Evolutionary conservation across 108 stramenopile genomes (phyloP).

Genomic region (Conticribra guillardii): DNA sequence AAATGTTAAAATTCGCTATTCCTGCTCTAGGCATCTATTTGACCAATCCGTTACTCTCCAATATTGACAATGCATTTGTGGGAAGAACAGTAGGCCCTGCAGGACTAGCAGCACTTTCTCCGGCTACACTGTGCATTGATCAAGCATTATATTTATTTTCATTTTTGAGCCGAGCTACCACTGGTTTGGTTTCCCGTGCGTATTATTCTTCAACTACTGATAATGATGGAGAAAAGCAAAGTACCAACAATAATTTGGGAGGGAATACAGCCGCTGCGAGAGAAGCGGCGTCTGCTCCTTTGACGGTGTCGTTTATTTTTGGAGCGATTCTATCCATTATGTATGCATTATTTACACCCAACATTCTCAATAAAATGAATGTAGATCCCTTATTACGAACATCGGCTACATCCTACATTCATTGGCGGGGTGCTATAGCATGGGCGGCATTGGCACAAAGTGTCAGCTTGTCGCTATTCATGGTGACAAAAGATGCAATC

Average conservation of each 20-base stretch:
- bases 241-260: neutral
- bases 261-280: conserved; percentile 50
- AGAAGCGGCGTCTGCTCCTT: conserved; percentile 51
- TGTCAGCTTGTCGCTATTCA: conserved; percentile 58
- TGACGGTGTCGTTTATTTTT: conserved; percentile 60
- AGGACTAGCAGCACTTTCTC: conserved; percentile 83
- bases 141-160: conserved; percentile 81
- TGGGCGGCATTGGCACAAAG: conserved; percentile 77
- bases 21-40: conserved; percentile 84
- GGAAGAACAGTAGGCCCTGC: conserved; percentile 73
- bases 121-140: conserved; percentile 83
- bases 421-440: conserved; percentile 48
- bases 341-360: conserved; percentile 70
- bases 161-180: conserved; percentile 79
- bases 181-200: conserved; percentile 75
- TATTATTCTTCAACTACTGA: conserved; percentile 25
- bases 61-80: conserved; percentile 88
- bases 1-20: conserved; percentile 80
- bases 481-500: conserved; percentile 79
- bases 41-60: conserved; percentile 73
- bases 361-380: conserved; percentile 52
- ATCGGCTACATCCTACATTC: conserved; percentile 68
- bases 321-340: conserved; percentile 61
- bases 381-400: conserved; percentile 48
- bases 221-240: neutral